Percentiles rank a stretch among this genome's conserved stretches.
Conservation (phyloP, 345 rosid genomes). For the Theobroma cacao region DNA sequence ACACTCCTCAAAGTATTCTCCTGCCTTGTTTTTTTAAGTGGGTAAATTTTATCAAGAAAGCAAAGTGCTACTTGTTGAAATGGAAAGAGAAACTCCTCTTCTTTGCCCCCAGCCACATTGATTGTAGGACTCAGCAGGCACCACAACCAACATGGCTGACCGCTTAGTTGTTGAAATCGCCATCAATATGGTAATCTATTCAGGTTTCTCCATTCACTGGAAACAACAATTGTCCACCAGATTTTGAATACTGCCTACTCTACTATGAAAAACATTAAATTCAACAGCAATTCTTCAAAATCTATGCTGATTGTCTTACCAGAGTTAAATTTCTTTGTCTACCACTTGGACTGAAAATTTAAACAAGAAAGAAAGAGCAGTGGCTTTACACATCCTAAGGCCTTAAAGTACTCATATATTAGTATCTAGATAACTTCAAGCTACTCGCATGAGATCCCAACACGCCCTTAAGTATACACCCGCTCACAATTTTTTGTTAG, state of each 20-base stretch:
- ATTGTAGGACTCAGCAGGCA: not conserved
- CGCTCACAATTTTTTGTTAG: too few species aligned
- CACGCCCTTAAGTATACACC: too few species aligned
- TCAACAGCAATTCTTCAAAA: not conserved
- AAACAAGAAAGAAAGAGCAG: not conserved
- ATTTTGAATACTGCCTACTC: not conserved
- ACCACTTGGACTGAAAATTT: not conserved
- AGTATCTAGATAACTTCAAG: too few species aligned
- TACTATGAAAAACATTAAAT: not conserved
- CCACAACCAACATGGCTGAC: not conserved
- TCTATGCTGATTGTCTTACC: not conserved
- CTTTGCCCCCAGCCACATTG: not conserved
- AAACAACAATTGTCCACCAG: not conserved
- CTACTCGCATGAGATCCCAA: too few species aligned
- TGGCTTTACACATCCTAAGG: not conserved
- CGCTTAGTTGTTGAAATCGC: not conserved
- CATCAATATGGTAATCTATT: not conserved
- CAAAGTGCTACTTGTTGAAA: not conserved
- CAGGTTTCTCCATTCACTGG: not conserved
- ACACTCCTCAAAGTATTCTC: not conserved
- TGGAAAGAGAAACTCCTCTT: not conserved
- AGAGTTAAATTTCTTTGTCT: not conserved
- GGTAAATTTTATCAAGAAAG: not conserved
- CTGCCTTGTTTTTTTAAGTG: not conserved
- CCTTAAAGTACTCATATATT: not conserved